Evolutionary conservation across 2,329 filamentous ascomycete genomes (phyloP), one percentile per base, ranked within the genome.

Genomic region (Colletotrichum sp.): DNA sequence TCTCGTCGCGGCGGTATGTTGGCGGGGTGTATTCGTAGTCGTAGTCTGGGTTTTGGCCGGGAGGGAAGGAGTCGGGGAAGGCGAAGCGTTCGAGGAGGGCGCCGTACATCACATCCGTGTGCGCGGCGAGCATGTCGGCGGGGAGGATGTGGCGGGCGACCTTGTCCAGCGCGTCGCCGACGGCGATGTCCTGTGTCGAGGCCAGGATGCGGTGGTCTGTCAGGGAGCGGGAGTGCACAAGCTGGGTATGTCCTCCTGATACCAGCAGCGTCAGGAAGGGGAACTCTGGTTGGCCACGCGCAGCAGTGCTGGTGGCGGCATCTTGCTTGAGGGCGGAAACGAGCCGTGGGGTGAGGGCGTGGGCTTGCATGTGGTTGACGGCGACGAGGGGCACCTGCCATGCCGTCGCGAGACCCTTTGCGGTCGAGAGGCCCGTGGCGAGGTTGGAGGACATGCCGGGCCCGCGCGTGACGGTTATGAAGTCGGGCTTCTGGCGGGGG

Each of bases 361-460:
- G 97, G 13, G 96, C 97, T 83, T 98, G 96, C 97, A 99, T 99
- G 84, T 99, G 97, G 84, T 99, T 95, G 1, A 98, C 95, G 1
- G 93, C 97, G 2, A 99, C 84, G 36, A 99, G 87, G 5, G 96
- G 96, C 49, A 96, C 90, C 78, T 92, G 90, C 95, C 95, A 98
- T 49, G 95, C 96, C 24, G 95, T 88, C 0, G 96, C 92, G 24
- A 99, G 89, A 0, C 96, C 97, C 85, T 99, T 99, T 21, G 95
- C 97, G 26, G 93, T 93, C 81, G 95, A 93, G 13, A 99, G 84
- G 0, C 97, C 97, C 18, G 93, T 92, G 24, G 92, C 90, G 34
- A 99, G 89, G 80, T 95, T 95, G 7, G 93, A 90, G 34, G 91
- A 87, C 95, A 98, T 98, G 24, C 97, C 97, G 0, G 97, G 97